These are phyloP conservation scores for Zygosaccharomyces sapae DNA, from an alignment of 1,139 yeast species.

Conservation along the genomic window DNA sequence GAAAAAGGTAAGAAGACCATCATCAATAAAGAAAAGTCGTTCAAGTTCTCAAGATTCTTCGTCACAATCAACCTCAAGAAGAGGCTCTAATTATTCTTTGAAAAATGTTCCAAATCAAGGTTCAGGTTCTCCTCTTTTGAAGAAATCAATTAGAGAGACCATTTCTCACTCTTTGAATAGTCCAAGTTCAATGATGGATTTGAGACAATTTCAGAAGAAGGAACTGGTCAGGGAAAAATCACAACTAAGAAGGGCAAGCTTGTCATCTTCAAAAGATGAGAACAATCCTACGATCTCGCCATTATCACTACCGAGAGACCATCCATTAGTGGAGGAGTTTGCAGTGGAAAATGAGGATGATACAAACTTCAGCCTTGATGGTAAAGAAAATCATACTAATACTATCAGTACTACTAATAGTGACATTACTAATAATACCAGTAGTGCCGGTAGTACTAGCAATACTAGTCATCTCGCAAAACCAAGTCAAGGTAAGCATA, in stretches of 20 bases:
- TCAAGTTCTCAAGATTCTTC: conserved; percentile 9
- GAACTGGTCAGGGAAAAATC: conserved; percentile 22
- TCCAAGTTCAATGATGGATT: conserved; percentile 32
- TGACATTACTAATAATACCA: neutral
- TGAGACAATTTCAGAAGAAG: conserved; percentile 30
- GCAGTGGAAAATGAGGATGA: neutral
- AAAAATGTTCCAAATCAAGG: conserved; percentile 13
- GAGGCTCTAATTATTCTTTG: conserved; percentile 29
- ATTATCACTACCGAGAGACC: conserved; percentile 11
- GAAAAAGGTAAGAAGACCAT: conserved; percentile 7
- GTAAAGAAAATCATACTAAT: neutral
- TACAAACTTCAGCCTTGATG: conserved; percentile 5
- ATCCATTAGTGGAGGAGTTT: conserved; percentile 7
- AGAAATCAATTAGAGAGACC: conserved; percentile 24
- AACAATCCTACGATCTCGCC: conserved; percentile 12
- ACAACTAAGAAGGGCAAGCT: conserved; percentile 4
- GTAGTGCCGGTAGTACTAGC: neutral
- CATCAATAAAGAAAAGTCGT: conserved; percentile 9
- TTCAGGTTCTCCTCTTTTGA: conserved; percentile 24
- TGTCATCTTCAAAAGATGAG: neutral
- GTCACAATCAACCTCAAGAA: conserved; percentile 18
- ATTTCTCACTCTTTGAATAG: conserved; percentile 28
- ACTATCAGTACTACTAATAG: neutral
- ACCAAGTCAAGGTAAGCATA: conserved; percentile 6
- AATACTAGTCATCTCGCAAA: neutral